A percentile compares a stretch with the other conserved stretches of the same genome.
Evolutionary conservation across 345 rosid genomes (phyloP).

Genomic region (Acer yangbiense): DNA sequence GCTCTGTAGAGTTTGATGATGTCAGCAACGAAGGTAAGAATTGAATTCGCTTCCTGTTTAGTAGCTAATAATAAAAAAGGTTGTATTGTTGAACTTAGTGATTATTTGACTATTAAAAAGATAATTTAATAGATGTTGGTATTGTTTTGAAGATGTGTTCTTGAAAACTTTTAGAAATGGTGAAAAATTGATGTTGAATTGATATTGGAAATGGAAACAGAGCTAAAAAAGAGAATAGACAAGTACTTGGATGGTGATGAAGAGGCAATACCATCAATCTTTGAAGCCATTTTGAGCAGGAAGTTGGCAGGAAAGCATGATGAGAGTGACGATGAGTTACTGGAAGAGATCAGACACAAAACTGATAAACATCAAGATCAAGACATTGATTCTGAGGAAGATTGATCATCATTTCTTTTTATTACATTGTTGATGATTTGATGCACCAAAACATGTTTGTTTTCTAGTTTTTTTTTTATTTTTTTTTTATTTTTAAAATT

Average conservation of each 20-base stretch:
- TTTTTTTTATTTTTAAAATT: too few species aligned
- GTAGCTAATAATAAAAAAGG: not conserved
- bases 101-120: not conserved
- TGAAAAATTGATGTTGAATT: not conserved
- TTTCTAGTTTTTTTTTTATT: not conserved
- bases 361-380: not conserved
- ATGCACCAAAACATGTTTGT: not conserved
- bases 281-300: constrained; percentile 63
- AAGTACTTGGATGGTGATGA: constrained; percentile 54
- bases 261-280: constrained; percentile 55
- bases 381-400: constrained; percentile 19
- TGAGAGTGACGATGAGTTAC: constrained; percentile 54
- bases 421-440: too few species aligned
- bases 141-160: not conserved
- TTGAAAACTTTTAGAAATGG: too few species aligned
- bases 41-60: not conserved
- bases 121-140: not conserved
- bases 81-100: not conserved
- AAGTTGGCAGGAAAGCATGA: constrained; percentile 66
- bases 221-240: constrained; percentile 54
- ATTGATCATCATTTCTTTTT: not conserved
- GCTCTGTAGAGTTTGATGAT: constrained; percentile 24
- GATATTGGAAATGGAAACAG: constrained; percentile 28
- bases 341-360: constrained; percentile 39
- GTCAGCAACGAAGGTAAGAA: constrained; percentile 46